These are phyloP conservation scores for Lentinula detonsa DNA, from an alignment of 768 basidiomycete genomes.

Conservation along the genomic window DNA sequence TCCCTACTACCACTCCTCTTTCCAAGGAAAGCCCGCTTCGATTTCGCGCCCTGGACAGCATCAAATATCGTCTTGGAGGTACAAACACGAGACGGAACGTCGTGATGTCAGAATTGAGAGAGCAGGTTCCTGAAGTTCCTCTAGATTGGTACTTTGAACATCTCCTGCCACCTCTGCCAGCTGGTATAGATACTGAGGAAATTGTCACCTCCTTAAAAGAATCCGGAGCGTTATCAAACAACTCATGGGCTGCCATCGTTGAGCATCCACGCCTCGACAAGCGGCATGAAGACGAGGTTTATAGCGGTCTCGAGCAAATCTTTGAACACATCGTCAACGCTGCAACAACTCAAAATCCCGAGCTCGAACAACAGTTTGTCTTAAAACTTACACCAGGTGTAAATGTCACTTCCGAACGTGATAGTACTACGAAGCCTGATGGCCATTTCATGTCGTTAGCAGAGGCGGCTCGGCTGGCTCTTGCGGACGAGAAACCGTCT, in stretches of 20 bases:
- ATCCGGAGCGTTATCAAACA: background rate
- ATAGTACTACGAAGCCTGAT: no score
- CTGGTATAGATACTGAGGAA: background rate
- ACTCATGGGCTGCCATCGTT: background rate
- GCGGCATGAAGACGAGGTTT: background rate
- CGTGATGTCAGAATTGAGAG: no score
- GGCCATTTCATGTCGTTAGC: background rate
- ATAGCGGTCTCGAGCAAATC: background rate
- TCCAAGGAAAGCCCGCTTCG: background rate
- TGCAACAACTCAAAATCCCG: background rate
- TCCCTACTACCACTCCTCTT: background rate
- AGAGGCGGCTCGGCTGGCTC: background rate
- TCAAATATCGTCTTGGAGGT: background rate
- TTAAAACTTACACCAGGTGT: background rate
- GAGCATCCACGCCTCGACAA: background rate
- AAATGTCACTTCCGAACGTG: no score
- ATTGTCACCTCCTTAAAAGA: background rate
- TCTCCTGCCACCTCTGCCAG: no score
- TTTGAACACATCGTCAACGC: background rate
- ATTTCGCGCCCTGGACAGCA: background rate
- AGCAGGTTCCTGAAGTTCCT: no score
- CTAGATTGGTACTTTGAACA: no score
- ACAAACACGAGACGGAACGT: no score
- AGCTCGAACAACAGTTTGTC: background rate
- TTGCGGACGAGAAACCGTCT: background rate